Evolutionary conservation across 164 flowering plant genomes (phyloP).

Genomic region (Paratinospora sagittata): DNA sequence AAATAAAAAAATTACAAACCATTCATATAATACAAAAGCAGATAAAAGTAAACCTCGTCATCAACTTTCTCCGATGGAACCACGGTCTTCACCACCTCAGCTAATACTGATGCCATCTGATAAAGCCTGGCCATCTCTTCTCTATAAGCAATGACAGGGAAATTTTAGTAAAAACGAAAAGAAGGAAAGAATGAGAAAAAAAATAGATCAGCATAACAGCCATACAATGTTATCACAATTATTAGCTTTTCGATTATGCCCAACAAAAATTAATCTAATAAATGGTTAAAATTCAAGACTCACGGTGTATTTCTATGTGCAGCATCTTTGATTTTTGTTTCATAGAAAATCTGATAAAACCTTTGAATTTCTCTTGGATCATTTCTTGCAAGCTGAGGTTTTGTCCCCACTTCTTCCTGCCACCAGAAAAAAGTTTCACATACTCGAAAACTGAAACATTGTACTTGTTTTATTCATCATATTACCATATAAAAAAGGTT

Average conservation of each 20-base stretch:
- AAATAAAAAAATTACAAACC: neutral
- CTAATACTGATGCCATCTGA: constrained; percentile 81
- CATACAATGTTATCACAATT: neutral
- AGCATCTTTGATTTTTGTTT: constrained; percentile 54
- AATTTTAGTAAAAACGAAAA: neutral
- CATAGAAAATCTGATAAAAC: constrained; percentile 69
- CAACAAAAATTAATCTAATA: constrained; percentile 4
- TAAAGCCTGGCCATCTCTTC: constrained; percentile 91
- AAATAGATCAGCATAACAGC: neutral
- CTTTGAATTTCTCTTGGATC: constrained; percentile 76
- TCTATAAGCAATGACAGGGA: constrained; percentile 29
- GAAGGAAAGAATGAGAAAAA: neutral
- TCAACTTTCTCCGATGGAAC: constrained; percentile 55
- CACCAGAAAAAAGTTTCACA: constrained; percentile 16
- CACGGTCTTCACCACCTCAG: constrained; percentile 74
- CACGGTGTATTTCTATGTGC: constrained; percentile 69
- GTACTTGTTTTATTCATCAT: neutral
- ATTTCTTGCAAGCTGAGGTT: constrained; percentile 35
- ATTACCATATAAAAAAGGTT: too few species aligned
- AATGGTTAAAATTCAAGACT: constrained; percentile 29
- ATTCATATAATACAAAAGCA: neutral
- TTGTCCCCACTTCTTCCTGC: constrained; percentile 75
- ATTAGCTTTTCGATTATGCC: neutral
- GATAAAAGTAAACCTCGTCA: constrained; percentile 45
- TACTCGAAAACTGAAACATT: neutral